Percentiles rank a stretch among this genome's conserved stretches.
phyloP scores from a whole-genome alignment of 768 basidiomycete genomes.

The Auricularia heimuer region DNA sequence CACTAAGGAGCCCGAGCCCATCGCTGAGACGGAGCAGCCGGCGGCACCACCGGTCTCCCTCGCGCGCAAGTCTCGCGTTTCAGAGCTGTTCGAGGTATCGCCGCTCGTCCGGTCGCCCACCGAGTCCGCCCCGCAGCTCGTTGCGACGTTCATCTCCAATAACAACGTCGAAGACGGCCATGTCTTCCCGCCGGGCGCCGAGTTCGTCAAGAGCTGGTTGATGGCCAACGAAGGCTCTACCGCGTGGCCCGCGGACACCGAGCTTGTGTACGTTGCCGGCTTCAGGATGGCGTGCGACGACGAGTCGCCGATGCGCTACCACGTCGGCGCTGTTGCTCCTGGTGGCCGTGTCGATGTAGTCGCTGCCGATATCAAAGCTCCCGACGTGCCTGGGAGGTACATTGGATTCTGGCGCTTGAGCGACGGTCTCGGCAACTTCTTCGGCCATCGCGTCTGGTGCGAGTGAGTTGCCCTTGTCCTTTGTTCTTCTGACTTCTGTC shows the following conservation, averaged over 20 bases:
- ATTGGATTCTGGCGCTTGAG: slow-evolving; percentile 68
- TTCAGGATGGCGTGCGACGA: slow-evolving; percentile 39
- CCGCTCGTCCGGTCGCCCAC: not conserved
- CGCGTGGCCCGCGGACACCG: slow-evolving; percentile 61
- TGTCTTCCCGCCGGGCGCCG: slow-evolving; percentile 69
- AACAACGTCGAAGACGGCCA: slow-evolving; percentile 69
- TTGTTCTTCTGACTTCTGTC: not conserved
- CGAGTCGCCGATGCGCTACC: slow-evolving; percentile 23
- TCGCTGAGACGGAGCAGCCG: not conserved
- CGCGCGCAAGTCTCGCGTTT: not conserved
- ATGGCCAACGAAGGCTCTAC: slow-evolving; percentile 53
- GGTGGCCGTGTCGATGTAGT: slow-evolving; percentile 55
- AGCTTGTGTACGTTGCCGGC: slow-evolving; percentile 63
- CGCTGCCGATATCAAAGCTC: slow-evolving; percentile 75
- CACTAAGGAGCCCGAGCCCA: not conserved
- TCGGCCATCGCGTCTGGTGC: slow-evolving; percentile 70
- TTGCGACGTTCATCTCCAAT: slow-evolving; percentile 53
- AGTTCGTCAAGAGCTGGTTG: slow-evolving; percentile 78
- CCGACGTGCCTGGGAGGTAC: slow-evolving; percentile 62
- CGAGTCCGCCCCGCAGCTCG: slow-evolving; percentile 18
- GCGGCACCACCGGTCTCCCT: not conserved
- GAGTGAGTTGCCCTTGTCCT: slow-evolving; percentile 42
- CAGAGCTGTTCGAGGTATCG: not conserved
- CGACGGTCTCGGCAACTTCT: slow-evolving; percentile 46
- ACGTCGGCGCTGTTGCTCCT: slow-evolving; percentile 46